Evolutionary conservation across 495 filamentous ascomycete species (phyloP).

Genomic region (Stereocaulon alpinum): DNA sequence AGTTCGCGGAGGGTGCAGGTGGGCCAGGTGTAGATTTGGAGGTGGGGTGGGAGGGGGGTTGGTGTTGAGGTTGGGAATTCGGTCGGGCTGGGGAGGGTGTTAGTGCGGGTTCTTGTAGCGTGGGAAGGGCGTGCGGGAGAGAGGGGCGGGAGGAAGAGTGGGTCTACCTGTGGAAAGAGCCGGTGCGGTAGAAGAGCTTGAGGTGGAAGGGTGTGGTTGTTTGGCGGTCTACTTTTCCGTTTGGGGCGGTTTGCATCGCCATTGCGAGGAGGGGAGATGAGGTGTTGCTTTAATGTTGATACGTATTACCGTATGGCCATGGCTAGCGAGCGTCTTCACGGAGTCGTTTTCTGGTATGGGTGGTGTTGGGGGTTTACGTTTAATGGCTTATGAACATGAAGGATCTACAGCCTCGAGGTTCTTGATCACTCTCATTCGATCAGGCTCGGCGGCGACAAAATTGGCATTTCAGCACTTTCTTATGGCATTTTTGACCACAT

Average conservation of each 20-base stretch:
- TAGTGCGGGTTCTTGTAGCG: constrained; percentile 8
- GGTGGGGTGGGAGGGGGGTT: constrained; percentile 49
- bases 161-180: constrained; percentile 56
- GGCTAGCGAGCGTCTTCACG: neutral
- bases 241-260: constrained; percentile 24
- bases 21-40: constrained; percentile 83
- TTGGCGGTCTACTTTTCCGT: constrained; percentile 54
- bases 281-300: neutral
- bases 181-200: constrained; percentile 73
- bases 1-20: constrained; percentile 77
- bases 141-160: constrained; percentile 28
- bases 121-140: constrained; percentile 28
- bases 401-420: neutral
- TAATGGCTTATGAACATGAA: neutral
- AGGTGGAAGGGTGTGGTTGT: constrained; percentile 78
- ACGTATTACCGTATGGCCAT: neutral
- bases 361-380: neutral
- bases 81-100: constrained; percentile 41
- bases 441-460: neutral
- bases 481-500: too few relatives aligned
- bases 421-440: neutral
- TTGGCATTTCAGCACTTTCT: too few relatives aligned
- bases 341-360: neutral
- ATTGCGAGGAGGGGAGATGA: constrained; percentile 1
- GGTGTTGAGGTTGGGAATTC: constrained; percentile 47